Percentiles rank a stretch among this genome's conserved stretches.
Conservation (phyloP, 208 protist genomes). For the Wallacemonas sp. region DNA sequence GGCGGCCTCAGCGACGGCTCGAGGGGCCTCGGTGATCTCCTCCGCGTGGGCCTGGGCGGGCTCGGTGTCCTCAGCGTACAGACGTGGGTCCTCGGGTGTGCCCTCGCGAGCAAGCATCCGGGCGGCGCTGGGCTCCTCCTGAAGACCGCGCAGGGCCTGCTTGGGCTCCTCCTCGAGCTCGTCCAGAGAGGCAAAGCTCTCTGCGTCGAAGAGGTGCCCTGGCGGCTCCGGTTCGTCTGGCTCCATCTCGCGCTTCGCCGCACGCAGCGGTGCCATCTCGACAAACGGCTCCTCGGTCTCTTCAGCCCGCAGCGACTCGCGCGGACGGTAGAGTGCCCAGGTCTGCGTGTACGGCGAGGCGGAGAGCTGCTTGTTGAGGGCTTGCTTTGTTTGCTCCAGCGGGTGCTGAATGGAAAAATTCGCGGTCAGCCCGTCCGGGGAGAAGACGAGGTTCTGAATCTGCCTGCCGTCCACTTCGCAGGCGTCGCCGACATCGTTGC, state of each 20-base stretch:
- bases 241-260: background rate
- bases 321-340: conserved; percentile 34
- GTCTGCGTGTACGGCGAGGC: conserved; percentile 21
- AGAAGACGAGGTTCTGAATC: conserved; percentile 23
- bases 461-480: background rate
- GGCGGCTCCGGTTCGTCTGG: background rate
- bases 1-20: background rate
- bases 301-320: background rate
- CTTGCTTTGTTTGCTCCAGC: background rate
- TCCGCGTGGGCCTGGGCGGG: background rate
- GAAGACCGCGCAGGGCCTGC: background rate
- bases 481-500: conserved; percentile 31
- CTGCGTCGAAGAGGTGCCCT: conserved; percentile 1
- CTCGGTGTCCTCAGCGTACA: background rate
- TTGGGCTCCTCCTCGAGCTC: background rate
- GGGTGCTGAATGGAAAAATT: conserved; percentile 32
- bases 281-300: conserved; percentile 10
- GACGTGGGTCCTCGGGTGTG: background rate
- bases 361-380: conserved; percentile 18
- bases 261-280: conserved; percentile 2
- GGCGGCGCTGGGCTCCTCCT: background rate
- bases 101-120: background rate
- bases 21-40: background rate
- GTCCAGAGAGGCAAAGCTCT: conserved; percentile 10
- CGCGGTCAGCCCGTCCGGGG: conserved; percentile 27